phyloP scores from a whole-genome alignment of 495 filamentous ascomycete species.

The Poronia punctata region DNA sequence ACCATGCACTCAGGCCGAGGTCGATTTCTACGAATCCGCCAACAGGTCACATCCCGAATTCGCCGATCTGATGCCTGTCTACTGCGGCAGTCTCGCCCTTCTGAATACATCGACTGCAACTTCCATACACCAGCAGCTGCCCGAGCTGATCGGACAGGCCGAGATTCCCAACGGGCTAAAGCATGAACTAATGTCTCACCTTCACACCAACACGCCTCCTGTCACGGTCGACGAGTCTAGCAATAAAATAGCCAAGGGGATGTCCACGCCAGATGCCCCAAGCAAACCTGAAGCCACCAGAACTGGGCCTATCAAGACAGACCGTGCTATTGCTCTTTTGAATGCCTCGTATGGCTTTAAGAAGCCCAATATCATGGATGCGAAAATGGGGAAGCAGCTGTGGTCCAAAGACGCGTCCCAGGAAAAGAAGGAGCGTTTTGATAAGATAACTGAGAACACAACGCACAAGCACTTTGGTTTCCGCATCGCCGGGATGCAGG shows the following conservation, averaged over 20 bases:
- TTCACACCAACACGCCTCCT: constrained; percentile 11
- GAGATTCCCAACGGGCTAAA: constrained; percentile 36
- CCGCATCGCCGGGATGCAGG: constrained; percentile 89
- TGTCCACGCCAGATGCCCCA: constrained; percentile 14
- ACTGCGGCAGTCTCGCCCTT: constrained; percentile 67
- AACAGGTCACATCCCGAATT: constrained; percentile 58
- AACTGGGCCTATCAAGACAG: constrained; percentile 57
- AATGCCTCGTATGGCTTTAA: constrained; percentile 78
- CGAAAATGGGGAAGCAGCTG: constrained; percentile 80
- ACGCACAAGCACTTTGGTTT: constrained; percentile 78
- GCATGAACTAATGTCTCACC: constrained; percentile 30
- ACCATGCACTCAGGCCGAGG: constrained; percentile 80
- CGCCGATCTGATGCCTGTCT: constrained; percentile 74
- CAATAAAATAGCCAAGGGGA: constrained; percentile 12
- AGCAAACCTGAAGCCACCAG: constrained; percentile 28
- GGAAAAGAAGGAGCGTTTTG: constrained; percentile 71
- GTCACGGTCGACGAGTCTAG: constrained; percentile 17
- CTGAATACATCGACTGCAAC: constrained; percentile 36
- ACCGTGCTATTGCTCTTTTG: constrained; percentile 75
- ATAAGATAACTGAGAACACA: constrained; percentile 69
- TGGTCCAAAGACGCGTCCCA: constrained; percentile 78
- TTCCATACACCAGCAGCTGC: constrained; percentile 45
- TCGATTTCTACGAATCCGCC: constrained; percentile 86
- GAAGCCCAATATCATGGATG: constrained; percentile 86
- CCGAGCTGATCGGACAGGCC: constrained; percentile 37